phyloP scores from a whole-genome alignment of 75 land plant species.

The Gnetum montanum region DNA sequence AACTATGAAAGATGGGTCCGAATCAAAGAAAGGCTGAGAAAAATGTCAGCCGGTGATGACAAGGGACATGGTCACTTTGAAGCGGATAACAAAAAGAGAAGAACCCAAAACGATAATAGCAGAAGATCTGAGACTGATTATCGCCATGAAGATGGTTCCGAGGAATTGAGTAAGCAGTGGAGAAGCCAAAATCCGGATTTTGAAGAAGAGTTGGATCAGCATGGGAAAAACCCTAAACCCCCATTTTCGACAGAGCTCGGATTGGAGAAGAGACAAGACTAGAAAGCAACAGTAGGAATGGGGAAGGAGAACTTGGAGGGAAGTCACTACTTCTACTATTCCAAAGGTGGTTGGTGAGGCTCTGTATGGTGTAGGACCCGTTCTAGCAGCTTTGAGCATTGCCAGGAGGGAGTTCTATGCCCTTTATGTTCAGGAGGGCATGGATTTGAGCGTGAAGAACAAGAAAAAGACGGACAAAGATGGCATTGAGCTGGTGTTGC shows the following conservation, averaged over 20 bases:
- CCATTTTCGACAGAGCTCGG: conserved; percentile 14
- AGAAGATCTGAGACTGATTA: background rate
- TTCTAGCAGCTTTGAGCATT: conserved; percentile 69
- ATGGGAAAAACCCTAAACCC: no score
- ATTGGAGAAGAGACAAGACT: conserved; percentile 1
- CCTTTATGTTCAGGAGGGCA: conserved; percentile 77
- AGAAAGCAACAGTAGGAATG: conserved; percentile 50
- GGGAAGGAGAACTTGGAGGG: conserved; percentile 55
- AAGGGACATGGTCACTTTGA: no score
- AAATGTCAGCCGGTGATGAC: no score
- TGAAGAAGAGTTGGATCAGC: no score
- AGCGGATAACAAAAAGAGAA: conserved; percentile 7
- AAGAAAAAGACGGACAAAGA: conserved; percentile 88
- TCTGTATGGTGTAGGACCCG: conserved; percentile 88
- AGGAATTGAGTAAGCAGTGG: no score
- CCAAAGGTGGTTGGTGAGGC: conserved; percentile 76
- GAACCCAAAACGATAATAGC: background rate
- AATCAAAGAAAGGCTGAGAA: no score
- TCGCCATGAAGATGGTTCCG: background rate
- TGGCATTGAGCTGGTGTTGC: conserved; percentile 52
- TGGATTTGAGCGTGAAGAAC: conserved; percentile 53
- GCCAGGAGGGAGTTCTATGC: conserved; percentile 67
- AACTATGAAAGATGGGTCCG: no score
- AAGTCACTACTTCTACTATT: conserved; percentile 33
- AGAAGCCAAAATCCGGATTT: no score